Conservation (phyloP, 768 basidiomycete species). For the Pholiota molesta region DNA sequence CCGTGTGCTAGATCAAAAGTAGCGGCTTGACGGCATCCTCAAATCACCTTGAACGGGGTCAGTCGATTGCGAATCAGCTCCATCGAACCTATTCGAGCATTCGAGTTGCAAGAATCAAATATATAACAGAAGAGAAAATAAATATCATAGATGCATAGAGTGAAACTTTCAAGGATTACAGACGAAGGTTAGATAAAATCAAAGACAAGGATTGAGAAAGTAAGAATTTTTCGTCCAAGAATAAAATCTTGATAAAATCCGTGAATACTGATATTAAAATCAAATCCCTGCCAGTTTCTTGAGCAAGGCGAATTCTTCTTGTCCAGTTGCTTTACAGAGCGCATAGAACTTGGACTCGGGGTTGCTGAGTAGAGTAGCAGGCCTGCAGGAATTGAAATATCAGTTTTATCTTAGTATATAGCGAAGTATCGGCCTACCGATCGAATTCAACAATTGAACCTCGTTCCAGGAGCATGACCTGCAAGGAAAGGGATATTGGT, state of each 20-base stretch:
- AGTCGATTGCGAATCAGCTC: no score
- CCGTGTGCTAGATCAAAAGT: no score
- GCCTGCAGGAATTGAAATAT: neutral
- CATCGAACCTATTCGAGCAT: neutral
- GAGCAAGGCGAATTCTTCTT: neutral
- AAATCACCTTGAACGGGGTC: no score
- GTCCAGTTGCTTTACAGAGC: neutral
- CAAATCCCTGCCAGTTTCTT: neutral
- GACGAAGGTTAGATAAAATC: no score
- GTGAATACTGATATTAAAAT: neutral
- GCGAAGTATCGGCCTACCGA: constrained; percentile 27
- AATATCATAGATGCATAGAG: neutral
- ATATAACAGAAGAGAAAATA: neutral
- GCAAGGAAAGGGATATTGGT: neutral
- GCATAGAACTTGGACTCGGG: neutral
- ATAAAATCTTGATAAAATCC: no score
- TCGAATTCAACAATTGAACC: constrained; percentile 80
- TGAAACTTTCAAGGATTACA: neutral
- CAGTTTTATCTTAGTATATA: neutral
- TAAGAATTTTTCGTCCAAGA: no score
- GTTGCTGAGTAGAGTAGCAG: neutral
- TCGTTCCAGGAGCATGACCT: constrained; percentile 77
- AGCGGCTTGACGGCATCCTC: no score
- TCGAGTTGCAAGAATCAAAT: constrained; percentile 12
- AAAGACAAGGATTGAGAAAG: no score